Evolutionary conservation across 2,329 filamentous ascomycete genomes (phyloP), one percentile per base, ranked within the genome.

Genomic region (Elsinoe necatrix): DNA sequence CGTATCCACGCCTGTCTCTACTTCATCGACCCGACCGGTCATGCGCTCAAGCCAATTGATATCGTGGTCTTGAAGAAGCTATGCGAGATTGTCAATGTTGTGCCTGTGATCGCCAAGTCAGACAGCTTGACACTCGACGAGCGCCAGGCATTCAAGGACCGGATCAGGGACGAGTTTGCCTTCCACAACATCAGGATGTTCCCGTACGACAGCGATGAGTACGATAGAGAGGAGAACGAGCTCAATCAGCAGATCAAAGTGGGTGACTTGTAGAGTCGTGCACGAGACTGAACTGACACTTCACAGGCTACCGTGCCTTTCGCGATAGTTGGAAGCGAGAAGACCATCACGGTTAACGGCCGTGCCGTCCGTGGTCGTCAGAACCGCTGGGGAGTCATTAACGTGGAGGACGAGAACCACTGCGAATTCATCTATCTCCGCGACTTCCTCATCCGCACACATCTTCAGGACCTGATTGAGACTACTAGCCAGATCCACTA

Each of bases 111-210:
- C 71, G 93, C 93, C 74, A 98, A 98, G 82, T 87, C 93, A 58
- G 93, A 98, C 73, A 93, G 90, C 55, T 79, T 98, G 69, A 98
- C 93, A 12, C 80, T 96, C 31, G 92, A 98, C 75, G 93, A 98
- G 82, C 86, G 93, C 66, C 84, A 84, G 71, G 88, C 86, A 51
- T 98, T 98, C 84, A 98, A 98, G 84, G 89, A 96, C 78, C 69
- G 76, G 73, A 98, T 98, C 80, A 96, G 95, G 87, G 93, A 97
- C 80, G 93, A 98, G 75, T 98, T 98, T 73, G 80, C 88, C 58
- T 98, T 98, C 86, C 93, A 98, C 83, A 97, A 97, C 81, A 83
- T 98, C 69, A 92, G 95, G 81, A 98, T 98, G 93, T 98, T 95
- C 80, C 93, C 93, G 60, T 98, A 98, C 74, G 93, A 98, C 74